A percentile compares a stretch with the other conserved stretches of the same genome.
Conservation (phyloP, 108 stramenopile species). For the Nitzschia sp. region DNA sequence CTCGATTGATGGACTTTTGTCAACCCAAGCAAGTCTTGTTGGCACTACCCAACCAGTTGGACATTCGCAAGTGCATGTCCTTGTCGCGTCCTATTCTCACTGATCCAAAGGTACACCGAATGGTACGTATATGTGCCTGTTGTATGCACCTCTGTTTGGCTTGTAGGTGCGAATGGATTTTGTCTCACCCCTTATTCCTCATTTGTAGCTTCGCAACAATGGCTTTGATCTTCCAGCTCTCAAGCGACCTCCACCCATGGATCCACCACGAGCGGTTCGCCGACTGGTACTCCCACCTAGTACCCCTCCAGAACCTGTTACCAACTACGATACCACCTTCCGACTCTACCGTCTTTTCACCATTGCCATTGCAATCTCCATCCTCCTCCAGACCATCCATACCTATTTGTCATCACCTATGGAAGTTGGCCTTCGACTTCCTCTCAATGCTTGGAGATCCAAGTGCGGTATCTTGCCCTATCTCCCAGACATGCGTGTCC, state of each 20-base stretch:
- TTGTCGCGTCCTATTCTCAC: slow-evolving; percentile 70
- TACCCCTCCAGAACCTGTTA: too few species aligned
- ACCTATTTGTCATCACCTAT: slow-evolving; percentile 33
- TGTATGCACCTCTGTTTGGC: background rate
- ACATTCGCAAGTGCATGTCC: slow-evolving; percentile 42
- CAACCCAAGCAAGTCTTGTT: slow-evolving; percentile 56
- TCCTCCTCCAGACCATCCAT: slow-evolving; percentile 30
- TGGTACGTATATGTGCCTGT: slow-evolving; percentile 58
- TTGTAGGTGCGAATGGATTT: too few species aligned
- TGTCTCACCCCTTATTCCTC: too few species aligned
- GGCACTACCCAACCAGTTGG: slow-evolving; percentile 61
- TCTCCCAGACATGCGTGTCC: background rate
- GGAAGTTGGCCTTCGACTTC: slow-evolving; percentile 25
- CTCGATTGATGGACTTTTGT: slow-evolving; percentile 50
- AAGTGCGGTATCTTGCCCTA: slow-evolving; percentile 43
- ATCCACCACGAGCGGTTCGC: too few species aligned
- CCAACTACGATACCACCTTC: too few species aligned
- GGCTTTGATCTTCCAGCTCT: slow-evolving; percentile 6
- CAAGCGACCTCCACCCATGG: too few species aligned
- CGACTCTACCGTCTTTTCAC: slow-evolving; percentile 10
- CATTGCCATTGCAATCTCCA: slow-evolving; percentile 12
- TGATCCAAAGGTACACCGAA: slow-evolving; percentile 65
- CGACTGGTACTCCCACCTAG: too few species aligned
- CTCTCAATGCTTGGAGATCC: slow-evolving; percentile 33
- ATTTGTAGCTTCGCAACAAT: background rate